phyloP scores from a whole-genome alignment of 495 filamentous ascomycete genomes.

The Aspergillus campestris region DNA sequence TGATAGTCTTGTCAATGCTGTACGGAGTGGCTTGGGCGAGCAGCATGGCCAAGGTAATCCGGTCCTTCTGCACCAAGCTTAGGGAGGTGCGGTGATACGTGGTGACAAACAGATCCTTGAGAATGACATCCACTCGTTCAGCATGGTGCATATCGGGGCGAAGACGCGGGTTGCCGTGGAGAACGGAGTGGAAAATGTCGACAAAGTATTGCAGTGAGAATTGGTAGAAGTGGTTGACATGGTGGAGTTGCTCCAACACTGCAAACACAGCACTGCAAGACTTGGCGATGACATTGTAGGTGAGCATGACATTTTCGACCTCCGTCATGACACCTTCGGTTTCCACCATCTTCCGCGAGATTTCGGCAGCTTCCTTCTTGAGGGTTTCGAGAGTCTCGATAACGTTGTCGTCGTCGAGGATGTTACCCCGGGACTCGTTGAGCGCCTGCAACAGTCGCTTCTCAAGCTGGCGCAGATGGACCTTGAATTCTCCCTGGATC shows the following conservation, averaged over 20 bases:
- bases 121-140: constrained; percentile 73
- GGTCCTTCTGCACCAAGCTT: constrained; percentile 89
- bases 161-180: constrained; percentile 71
- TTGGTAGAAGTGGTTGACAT: constrained; percentile 98
- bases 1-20: constrained; percentile 80
- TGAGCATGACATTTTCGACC: constrained; percentile 85
- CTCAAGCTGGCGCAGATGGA: constrained; percentile 93
- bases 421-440: constrained; percentile 95
- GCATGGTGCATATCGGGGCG: constrained; percentile 65
- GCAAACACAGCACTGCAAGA: constrained; percentile 96
- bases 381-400: constrained; percentile 97
- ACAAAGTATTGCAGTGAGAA: constrained; percentile 98
- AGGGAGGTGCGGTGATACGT: constrained; percentile 87
- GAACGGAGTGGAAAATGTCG: constrained; percentile 91
- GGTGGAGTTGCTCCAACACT: constrained; percentile 91
- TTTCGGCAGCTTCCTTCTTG: constrained; percentile 94
- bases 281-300: constrained; percentile 86
- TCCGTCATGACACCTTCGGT: constrained; percentile 98
- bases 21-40: constrained; percentile 90
- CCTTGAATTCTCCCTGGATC: constrained; percentile 96
- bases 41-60: constrained; percentile 90
- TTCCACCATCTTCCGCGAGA: constrained; percentile 89
- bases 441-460: constrained; percentile 88
- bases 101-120: constrained; percentile 81
- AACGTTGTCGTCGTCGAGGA: constrained; percentile 95